These are phyloP conservation scores for Nicotiana otophora DNA, from an alignment of 257 asterid genomes.

Conservation along the genomic window DNA sequence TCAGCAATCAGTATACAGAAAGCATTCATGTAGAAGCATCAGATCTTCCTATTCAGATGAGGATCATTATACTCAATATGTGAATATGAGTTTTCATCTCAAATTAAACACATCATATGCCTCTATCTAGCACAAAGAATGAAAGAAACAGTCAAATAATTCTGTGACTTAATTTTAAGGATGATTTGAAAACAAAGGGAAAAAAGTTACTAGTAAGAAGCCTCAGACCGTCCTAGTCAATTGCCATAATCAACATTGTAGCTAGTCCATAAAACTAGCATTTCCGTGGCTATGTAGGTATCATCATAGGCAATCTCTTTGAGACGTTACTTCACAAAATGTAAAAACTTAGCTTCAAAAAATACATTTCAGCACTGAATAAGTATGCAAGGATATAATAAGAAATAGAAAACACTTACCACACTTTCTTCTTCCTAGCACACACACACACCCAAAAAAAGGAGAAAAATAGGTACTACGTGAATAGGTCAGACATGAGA, in stretches of 20 bases:
- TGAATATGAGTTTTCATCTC: conserved; percentile 40
- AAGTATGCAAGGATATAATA: neutral
- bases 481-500: neutral
- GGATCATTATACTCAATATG: conserved; percentile 42
- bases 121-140: neutral
- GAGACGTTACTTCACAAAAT: neutral
- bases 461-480: neutral
- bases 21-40: conserved; percentile 34
- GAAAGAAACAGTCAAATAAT: neutral
- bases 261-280: conserved; percentile 6
- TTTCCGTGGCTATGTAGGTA: neutral
- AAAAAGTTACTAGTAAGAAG: neutral
- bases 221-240: conserved; percentile 31
- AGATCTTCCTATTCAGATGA: conserved; percentile 85
- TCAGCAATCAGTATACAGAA: no score
- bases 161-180: no score
- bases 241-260: conserved; percentile 10
- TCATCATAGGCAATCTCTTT: conserved; percentile 10
- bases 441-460: neutral
- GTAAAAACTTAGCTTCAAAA: neutral
- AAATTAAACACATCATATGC: conserved; percentile 51
- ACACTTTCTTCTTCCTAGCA: neutral
- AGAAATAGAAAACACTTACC: neutral
- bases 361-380: no score
- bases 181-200: neutral